Percentiles rank a stretch among this genome's conserved stretches.
phyloP scores from a whole-genome alignment of 192 early-diverging fungal genomes.

The Mortierella antarctica region DNA sequence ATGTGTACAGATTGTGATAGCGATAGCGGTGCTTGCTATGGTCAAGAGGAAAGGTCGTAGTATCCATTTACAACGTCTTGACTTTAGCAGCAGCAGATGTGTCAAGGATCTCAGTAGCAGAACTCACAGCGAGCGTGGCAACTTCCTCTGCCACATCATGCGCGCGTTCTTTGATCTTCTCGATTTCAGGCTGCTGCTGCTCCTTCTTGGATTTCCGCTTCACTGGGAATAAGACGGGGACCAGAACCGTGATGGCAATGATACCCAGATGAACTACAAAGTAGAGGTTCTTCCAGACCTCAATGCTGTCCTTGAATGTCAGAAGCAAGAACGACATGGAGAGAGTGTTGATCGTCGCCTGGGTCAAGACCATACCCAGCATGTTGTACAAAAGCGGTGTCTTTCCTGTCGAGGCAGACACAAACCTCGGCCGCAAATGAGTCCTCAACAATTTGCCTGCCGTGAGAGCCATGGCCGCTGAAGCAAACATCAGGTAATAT shows the following conservation, averaged over 20 bases:
- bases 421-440: constrained; percentile 18
- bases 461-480: constrained; percentile 16
- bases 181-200: constrained; percentile 10
- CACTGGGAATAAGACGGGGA: constrained; percentile 42
- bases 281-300: constrained; percentile 70
- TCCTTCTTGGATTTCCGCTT: constrained; percentile 46
- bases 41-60: background rate
- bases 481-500: constrained; percentile 73
- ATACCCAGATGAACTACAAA: constrained; percentile 72
- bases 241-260: constrained; percentile 39
- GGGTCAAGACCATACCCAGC: constrained; percentile 74
- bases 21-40: background rate
- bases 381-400: constrained; percentile 70
- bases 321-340: constrained; percentile 79
- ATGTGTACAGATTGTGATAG: background rate
- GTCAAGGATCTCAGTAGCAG: constrained; percentile 24
- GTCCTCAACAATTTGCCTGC: constrained; percentile 27
- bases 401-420: constrained; percentile 15
- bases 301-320: constrained; percentile 61
- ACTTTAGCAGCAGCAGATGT: constrained; percentile 3
- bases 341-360: constrained; percentile 74
- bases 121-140: constrained; percentile 7
- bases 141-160: constrained; percentile 24
- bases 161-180: constrained; percentile 33
- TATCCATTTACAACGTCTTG: constrained; percentile 20